Percentiles rank a stretch among this genome's conserved stretches.
Evolutionary conservation across 1,284 basidiomycete genomes (phyloP).

Genomic region (Afroboletus lepidellus): DNA sequence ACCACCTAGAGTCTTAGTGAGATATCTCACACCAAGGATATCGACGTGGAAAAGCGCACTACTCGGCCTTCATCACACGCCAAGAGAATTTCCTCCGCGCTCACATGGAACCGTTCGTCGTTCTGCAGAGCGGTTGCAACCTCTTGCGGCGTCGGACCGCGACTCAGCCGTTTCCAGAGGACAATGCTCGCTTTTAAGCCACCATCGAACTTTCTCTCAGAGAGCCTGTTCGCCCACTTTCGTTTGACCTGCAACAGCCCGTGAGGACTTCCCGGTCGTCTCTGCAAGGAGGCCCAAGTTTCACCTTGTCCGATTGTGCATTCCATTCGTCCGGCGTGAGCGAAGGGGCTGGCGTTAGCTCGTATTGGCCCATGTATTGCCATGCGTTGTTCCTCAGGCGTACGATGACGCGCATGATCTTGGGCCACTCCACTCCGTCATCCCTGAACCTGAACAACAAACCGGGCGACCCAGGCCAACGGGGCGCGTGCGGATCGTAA

Average conservation of each 20-base stretch:
- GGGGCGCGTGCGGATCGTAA: conserved; percentile 36
- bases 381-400: conserved; percentile 16
- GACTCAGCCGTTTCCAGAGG: conserved; percentile 9
- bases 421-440: conserved; percentile 4
- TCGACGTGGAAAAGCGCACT: background rate
- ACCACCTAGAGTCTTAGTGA: conserved; percentile 1
- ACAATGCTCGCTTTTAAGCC: conserved; percentile 9
- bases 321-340: conserved; percentile 25
- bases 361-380: conserved; percentile 32
- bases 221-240: background rate
- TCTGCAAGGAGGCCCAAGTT: background rate
- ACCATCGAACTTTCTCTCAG: background rate
- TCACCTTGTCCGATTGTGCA: background rate
- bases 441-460: conserved; percentile 28
- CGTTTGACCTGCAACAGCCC: background rate
- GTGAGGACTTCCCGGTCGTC: background rate
- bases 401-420: conserved; percentile 20
- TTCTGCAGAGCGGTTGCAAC: conserved; percentile 2
- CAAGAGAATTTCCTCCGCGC: conserved; percentile 4
- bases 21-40: background rate
- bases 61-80: conserved; percentile 3
- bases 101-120: background rate
- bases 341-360: conserved; percentile 14
- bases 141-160: conserved; percentile 9
- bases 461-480: conserved; percentile 36